Evolutionary conservation across 768 basidiomycete genomes (phyloP).

Genomic region (Coprinopsis strossmayeri): DNA sequence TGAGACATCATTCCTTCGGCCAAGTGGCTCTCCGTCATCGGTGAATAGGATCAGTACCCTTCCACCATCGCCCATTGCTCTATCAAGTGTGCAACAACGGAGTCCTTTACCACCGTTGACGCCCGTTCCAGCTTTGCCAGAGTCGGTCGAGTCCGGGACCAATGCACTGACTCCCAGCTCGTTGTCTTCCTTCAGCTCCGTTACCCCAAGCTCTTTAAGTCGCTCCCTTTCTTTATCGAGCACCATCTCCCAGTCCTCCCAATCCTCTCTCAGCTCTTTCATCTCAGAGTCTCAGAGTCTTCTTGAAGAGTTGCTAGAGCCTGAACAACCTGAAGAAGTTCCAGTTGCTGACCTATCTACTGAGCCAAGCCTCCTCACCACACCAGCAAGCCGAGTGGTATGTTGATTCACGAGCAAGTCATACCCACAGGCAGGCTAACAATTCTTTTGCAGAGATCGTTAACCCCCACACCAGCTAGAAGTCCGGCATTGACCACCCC

Average conservation of each 20-base stretch:
- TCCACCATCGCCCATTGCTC: conserved; percentile 26
- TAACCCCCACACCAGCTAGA: conserved; percentile 18
- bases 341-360: conserved; percentile 36
- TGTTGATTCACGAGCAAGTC: too few relatives aligned
- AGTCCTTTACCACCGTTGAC: conserved; percentile 33
- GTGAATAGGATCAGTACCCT: conserved; percentile 38
- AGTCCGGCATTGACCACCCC: conserved; percentile 28
- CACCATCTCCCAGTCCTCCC: conserved; percentile 38
- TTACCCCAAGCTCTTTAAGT: conserved; percentile 18
- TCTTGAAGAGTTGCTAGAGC: conserved; percentile 17
- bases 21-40: conserved; percentile 47
- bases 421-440: too few relatives aligned
- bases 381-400: conserved; percentile 30
- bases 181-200: conserved; percentile 22
- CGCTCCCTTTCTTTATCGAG: conserved; percentile 17
- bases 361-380: conserved; percentile 52
- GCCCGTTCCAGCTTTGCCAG: conserved; percentile 29
- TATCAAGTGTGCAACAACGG: conserved; percentile 7
- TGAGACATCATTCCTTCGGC: conserved; percentile 69
- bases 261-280: conserved; percentile 36
- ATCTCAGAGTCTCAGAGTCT: conserved; percentile 14
- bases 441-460: conserved; percentile 9
- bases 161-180: conserved; percentile 28
- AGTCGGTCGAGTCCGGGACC: conserved; percentile 23
- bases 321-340: conserved; percentile 10